Evolutionary conservation across 345 rosid genomes (phyloP).

Genomic region (Gossypium turneri): DNA sequence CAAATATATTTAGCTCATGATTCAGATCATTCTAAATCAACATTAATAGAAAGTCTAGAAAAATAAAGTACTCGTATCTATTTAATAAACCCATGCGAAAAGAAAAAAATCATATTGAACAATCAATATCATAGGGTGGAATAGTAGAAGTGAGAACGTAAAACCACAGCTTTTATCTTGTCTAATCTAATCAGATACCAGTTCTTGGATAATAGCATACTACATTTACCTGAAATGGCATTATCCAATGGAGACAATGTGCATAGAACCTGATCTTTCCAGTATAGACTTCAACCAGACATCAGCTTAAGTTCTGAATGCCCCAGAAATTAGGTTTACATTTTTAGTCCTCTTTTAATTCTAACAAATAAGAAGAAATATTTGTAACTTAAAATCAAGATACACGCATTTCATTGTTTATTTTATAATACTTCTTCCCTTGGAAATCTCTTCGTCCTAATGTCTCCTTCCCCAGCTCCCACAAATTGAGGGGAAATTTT

Average conservation of each 20-base stretch:
- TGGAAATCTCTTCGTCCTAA: neutral
- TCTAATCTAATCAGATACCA: neutral
- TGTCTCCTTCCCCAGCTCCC: neutral
- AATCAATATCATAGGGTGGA: neutral
- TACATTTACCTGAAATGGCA: neutral
- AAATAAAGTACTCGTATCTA: neutral
- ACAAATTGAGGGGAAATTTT: neutral
- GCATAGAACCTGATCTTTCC: neutral
- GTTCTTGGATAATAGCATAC: neutral
- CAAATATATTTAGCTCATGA: neutral
- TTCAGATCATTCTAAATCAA: neutral
- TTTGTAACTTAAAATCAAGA: neutral
- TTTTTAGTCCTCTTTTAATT: neutral
- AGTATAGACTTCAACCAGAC: neutral
- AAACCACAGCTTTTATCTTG: neutral
- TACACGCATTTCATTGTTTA: neutral
- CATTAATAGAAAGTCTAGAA: neutral
- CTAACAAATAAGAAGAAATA: neutral
- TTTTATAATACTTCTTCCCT: neutral
- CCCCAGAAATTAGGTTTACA: neutral
- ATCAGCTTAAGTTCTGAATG: neutral
- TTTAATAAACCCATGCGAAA: neutral
- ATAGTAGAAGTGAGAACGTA: neutral
- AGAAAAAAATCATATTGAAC: neutral
- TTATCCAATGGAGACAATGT: neutral